phyloP scores from a whole-genome alignment of 805 yeast genomes.

The Candida verbasci region DNA sequence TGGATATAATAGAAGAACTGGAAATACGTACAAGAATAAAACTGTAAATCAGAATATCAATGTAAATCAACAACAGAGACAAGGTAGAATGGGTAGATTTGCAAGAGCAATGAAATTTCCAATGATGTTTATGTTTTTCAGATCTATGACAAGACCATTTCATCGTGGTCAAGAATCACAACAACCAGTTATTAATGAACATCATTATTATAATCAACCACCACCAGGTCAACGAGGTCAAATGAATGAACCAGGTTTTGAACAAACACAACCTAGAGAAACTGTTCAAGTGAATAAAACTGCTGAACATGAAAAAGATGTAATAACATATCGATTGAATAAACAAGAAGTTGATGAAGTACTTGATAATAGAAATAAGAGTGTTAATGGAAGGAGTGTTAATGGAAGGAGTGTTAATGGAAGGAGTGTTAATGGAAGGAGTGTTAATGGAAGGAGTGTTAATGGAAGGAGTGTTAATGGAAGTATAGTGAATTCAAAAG shows the following conservation, averaged over 20 bases:
- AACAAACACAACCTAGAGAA: not conserved
- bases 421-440: too few species aligned
- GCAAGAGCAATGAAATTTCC: slow-evolving; percentile 4
- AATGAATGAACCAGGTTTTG: too few species aligned
- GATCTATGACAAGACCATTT: slow-evolving; percentile 1
- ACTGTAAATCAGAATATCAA: slow-evolving; percentile 1
- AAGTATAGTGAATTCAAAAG: too few species aligned
- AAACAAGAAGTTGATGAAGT: slow-evolving; percentile 1
- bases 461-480: too few species aligned
- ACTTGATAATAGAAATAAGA: not conserved
- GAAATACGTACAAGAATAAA: slow-evolving; percentile 1
- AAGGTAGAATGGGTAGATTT: not conserved
- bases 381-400: too few species aligned
- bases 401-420: too few species aligned
- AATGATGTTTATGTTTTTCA: slow-evolving; percentile 6
- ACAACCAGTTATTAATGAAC: not conserved
- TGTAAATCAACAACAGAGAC: slow-evolving; percentile 2
- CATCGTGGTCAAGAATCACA: not conserved
- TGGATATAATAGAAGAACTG: not conserved
- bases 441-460: too few species aligned
- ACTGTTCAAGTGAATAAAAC: too few species aligned
- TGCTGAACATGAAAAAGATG: too few species aligned
- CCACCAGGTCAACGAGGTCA: not conserved
- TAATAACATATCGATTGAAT: not conserved
- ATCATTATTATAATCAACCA: not conserved